Evolutionary conservation across 768 basidiomycete species (phyloP), one percentile per base, ranked within the genome.

Genomic region (Tylopilus felleus): DNA sequence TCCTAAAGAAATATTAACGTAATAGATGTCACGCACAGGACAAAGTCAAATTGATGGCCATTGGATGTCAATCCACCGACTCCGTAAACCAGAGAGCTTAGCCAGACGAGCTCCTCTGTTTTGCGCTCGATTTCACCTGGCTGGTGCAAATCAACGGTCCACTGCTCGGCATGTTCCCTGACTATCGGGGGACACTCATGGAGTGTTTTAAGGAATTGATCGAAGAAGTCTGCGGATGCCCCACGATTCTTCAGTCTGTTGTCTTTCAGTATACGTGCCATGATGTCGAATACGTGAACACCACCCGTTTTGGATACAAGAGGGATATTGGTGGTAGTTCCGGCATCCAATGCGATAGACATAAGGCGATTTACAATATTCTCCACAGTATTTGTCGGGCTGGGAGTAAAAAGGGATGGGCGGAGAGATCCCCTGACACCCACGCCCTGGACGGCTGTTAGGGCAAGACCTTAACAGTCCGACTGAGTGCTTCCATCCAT

Each of bases 91-190:
- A 86, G 52, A 0, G 71, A 70, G 41, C 73, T 76, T 17, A 77
- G 67, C 82, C 85, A 90, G 6, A 72, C 62, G 5, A 90, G 58
- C 59, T 90, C 86, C 57, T 84, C 83, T 23, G 84, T 73, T 65
- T 86, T 88, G 17, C 72, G 65, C n/a, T 75, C 73, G 7, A 83
- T 59, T 57, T 76, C 72, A 29, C 70, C 59, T 35, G 74, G 59
- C 49, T 71, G 55, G 35, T 56, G 52, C 39, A 67, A 52, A 51
- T 80, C 69, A 19, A 77, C 41, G 4, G 65, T 73, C 82, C 82
- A 84, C 40, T 73, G 59, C 9, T 66, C 66, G 16, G 70, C 75
- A 43, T 70, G 27, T 17, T 52, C 54, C 47, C 19, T 51, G 17
- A 70, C 13, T 0, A 21, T 16, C 1, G 46, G 31, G 0, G 23